phyloP scores from a whole-genome alignment of 2,329 filamentous ascomycete genomes.

The Clarireedia paspali region DNA sequence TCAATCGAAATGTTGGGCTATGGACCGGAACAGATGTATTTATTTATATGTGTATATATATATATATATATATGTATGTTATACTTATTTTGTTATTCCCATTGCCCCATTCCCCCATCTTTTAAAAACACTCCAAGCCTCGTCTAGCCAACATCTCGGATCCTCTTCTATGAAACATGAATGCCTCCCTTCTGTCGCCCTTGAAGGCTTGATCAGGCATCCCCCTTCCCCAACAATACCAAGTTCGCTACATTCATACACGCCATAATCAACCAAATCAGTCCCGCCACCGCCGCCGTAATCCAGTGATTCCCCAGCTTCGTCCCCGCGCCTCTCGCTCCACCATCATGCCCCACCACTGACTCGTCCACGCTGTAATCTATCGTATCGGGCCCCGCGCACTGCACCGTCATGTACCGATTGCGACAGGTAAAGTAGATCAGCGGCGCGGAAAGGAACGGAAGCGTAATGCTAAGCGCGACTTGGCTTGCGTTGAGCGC shows the following conservation, averaged over 20 bases:
- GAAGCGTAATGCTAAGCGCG: constrained; percentile 67
- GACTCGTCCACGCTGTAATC: not conserved
- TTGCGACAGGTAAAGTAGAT: constrained; percentile 78
- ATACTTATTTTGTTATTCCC: no score
- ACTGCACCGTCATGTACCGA: constrained; percentile 61
- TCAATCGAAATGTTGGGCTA: no score
- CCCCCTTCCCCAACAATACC: constrained; percentile 50
- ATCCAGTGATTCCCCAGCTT: constrained; percentile 67
- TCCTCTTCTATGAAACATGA: no score
- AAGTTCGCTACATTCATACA: constrained; percentile 74
- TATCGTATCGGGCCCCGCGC: not conserved
- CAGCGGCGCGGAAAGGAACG: constrained; percentile 74
- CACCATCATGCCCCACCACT: constrained; percentile 12
- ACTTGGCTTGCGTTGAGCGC: constrained; percentile 74
- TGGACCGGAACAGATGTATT: no score
- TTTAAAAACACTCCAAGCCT: no score
- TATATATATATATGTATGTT: no score
- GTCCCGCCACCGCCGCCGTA: constrained; percentile 41
- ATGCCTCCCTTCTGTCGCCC: not conserved
- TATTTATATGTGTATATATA: no score
- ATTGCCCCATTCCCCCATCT: no score
- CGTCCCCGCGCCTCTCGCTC: constrained; percentile 19
- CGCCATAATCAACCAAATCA: constrained; percentile 68
- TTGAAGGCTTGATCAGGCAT: not conserved
- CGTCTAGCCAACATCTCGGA: no score